Base-by-base conservation (phyloP, 352 stramenopile species). In the Achlya hypogyna region DNA sequence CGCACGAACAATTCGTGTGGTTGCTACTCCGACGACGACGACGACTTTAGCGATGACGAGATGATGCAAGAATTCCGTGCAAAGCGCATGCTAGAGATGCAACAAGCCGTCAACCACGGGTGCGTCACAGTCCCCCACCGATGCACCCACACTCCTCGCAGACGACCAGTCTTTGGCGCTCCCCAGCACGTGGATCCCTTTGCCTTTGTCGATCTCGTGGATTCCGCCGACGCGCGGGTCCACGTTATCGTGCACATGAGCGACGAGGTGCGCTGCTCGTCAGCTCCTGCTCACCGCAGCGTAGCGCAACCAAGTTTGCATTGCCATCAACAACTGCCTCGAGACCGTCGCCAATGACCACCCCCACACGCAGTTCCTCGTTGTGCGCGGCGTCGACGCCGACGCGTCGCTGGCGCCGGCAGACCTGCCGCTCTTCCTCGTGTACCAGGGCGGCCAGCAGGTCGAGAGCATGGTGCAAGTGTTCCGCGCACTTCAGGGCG, bases 361-460 rank as follows among this genome's bases (percentile, higher is more conserved):
- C 42, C 60, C 80, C 5, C 76, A 87, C 35, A 62, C 87, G 47
- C 87, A 91, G 81, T 89, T 93, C 64, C 72, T 74, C 5, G 75
- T 79, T 2, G 71, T 92, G 73, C 59, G 82, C 20, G 82, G 81
- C 23, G 78, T 74, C 28, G 78, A 94, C 56, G 85, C 79, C 0
- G 85, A 94, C 52, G 71, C 75, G 40, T 80, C 78, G 28, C 87
- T 94, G 63, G 74, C 73, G n/a, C 77, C 75, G 53, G 53, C 53
- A 25, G 85, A 94, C 65, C 65, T 94, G 43, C 85, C 85, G 0
- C 71, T 92, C 31, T 42, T 94, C 10, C 64, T 94, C 54, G 58
- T 91, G 34, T 90, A 89, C 68, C 74, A 72, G 25, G 79, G 78
- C 10, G 59, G 73, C 16, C 62, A 75, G 25, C 79, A 82, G 20